Evolutionary conservation across 1,284 basidiomycete species (phyloP).

Genomic region (Ustilago bromivora): DNA sequence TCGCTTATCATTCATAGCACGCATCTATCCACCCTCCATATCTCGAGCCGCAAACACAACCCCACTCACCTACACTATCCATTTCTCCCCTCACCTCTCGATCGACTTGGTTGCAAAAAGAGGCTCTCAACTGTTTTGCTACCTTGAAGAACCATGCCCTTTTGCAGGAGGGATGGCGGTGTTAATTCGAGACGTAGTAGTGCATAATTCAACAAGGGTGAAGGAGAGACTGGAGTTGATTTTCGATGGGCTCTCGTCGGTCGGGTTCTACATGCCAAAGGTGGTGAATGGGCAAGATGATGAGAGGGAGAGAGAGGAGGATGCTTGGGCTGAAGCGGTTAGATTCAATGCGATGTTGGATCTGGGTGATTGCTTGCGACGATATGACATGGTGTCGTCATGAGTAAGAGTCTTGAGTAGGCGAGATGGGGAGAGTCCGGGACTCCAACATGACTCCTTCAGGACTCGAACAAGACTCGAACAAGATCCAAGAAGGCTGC

Average conservation of each 20-base stretch:
- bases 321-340: conserved; percentile 1
- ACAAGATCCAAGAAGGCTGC: not conserved
- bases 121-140: not conserved
- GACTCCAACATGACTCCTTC: not conserved
- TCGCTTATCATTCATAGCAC: not conserved
- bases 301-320: not conserved
- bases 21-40: not conserved
- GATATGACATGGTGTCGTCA: not conserved
- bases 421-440: not conserved
- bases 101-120: not conserved
- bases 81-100: not conserved
- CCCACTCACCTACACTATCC: not conserved
- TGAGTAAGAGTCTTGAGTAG: not conserved
- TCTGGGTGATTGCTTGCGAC: not conserved
- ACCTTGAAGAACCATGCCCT: not conserved
- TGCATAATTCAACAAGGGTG: not conserved
- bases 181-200: not conserved
- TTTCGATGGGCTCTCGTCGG: not conserved
- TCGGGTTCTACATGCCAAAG: not conserved
- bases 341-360: not conserved
- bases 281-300: not conserved
- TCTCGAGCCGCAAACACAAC: not conserved
- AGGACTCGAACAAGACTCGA: not conserved
- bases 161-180: not conserved
- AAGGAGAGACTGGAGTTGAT: not conserved